These are phyloP conservation scores for Elymus sibiricus DNA, from an alignment of 176 grass and related monocot genomes.

Conservation along the genomic window DNA sequence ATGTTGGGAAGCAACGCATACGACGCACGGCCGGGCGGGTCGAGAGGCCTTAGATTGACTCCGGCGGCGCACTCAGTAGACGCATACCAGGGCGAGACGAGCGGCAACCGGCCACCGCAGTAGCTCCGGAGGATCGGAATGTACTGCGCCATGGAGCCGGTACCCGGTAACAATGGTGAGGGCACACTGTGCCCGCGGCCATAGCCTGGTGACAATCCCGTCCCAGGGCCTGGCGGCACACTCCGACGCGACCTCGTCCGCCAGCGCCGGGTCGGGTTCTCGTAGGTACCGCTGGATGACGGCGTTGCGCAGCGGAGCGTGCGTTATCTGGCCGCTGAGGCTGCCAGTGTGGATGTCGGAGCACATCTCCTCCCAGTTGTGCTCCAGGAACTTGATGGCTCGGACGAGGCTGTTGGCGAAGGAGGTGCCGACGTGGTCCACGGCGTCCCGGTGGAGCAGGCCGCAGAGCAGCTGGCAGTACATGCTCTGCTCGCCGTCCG, in stretches of 20 bases:
- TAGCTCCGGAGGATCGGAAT: conserved; percentile 30
- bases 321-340: conserved; percentile 18
- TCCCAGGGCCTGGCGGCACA: conserved; percentile 25
- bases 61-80: conserved; percentile 29
- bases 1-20: no score
- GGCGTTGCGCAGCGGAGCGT: not conserved
- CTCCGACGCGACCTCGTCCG: not conserved
- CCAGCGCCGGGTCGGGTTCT: conserved; percentile 7
- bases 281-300: not conserved
- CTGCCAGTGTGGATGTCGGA: conserved; percentile 16
- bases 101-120: conserved; percentile 17
- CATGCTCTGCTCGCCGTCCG: conserved; percentile 46
- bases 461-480: conserved; percentile 51
- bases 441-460: not conserved
- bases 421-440: conserved; percentile 25
- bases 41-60: conserved; percentile 36
- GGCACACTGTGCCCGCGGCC: conserved; percentile 29
- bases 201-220: conserved; percentile 22
- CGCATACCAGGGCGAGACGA: conserved; percentile 21
- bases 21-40: not conserved
- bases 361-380: conserved; percentile 40
- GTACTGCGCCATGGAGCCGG: conserved; percentile 41
- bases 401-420: not conserved
- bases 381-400: conserved; percentile 35
- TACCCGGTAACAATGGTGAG: conserved; percentile 40